Conservation (phyloP, 352 stramenopile species). For the Phytophthora pluvialis region DNA sequence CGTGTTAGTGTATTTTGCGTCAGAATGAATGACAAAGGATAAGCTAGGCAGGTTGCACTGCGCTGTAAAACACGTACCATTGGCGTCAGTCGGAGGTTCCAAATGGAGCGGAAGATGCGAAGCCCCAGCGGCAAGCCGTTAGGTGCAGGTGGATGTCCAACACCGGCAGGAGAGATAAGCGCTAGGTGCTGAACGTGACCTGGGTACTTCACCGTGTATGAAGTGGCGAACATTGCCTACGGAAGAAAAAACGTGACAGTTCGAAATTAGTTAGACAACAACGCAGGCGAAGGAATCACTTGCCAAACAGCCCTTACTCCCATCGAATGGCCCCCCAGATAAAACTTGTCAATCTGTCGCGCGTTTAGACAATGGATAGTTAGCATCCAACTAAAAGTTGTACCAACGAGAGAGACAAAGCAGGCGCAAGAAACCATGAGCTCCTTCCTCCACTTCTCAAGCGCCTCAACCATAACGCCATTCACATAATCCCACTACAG, state of each 20-base stretch:
- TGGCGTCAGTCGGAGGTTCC: slow-evolving; percentile 56
- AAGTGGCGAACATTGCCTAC: slow-evolving; percentile 30
- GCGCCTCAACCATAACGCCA: slow-evolving; percentile 57
- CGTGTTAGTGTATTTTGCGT: not conserved
- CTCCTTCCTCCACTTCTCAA: slow-evolving; percentile 72
- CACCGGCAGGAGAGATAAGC: slow-evolving; percentile 67
- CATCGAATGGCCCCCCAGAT: slow-evolving; percentile 69
- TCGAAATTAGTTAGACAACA: slow-evolving; percentile 7
- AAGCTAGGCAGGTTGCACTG: slow-evolving; percentile 28
- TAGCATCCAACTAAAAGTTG: not conserved
- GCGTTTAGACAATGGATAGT: not conserved
- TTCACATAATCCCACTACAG: slow-evolving; percentile 63
- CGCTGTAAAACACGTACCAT: slow-evolving; percentile 61
- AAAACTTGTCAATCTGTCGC: slow-evolving; percentile 61
- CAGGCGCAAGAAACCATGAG: slow-evolving; percentile 37
- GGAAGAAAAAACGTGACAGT: slow-evolving; percentile 26
- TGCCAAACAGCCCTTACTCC: slow-evolving; percentile 37
- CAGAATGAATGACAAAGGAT: not conserved
- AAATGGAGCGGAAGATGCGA: slow-evolving; percentile 55
- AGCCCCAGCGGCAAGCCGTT: slow-evolving; percentile 43
- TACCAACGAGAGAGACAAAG: not conserved
- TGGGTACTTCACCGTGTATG: slow-evolving; percentile 13
- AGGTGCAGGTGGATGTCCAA: slow-evolving; percentile 46
- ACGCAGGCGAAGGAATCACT: not conserved
- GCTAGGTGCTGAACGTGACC: slow-evolving; percentile 57